Percentiles rank a stretch among this genome's conserved stretches.
Conservation (phyloP, 768 basidiomycete species). For the Boletales sp. region DNA sequence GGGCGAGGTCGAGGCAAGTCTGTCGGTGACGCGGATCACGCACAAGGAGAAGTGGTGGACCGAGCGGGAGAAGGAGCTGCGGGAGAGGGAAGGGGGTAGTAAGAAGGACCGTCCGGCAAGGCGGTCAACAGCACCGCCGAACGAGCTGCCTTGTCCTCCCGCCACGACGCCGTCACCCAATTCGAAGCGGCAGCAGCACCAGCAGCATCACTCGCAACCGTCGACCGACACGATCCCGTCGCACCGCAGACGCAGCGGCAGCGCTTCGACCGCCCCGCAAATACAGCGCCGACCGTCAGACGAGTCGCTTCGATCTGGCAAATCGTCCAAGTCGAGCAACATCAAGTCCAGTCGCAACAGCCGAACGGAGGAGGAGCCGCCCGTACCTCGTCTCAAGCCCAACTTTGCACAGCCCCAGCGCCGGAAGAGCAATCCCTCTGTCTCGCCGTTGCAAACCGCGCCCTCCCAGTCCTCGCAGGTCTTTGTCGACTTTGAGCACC, state of each 20-base stretch:
- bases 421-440: constrained; percentile 51
- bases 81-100: constrained; percentile 11
- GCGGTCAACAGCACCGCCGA: constrained; percentile 15
- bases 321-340: constrained; percentile 30
- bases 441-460: constrained; percentile 17
- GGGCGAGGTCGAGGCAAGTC: constrained; percentile 56
- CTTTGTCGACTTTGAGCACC: constrained; percentile 22
- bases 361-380: constrained; percentile 25
- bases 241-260: constrained; percentile 27
- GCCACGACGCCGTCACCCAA: constrained; percentile 14
- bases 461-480: constrained; percentile 27
- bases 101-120: constrained; percentile 19
- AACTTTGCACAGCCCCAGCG: constrained; percentile 31
- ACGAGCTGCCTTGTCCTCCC: not conserved
- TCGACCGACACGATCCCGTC: constrained; percentile 22
- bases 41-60: constrained; percentile 35
- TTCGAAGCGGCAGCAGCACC: constrained; percentile 22
- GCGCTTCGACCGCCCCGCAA: constrained; percentile 17
- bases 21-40: constrained; percentile 38
- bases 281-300: constrained; percentile 31
- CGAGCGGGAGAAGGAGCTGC: constrained; percentile 25
- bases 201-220: constrained; percentile 23
- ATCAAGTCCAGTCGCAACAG: constrained; percentile 30
- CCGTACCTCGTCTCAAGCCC: constrained; percentile 30
- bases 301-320: constrained; percentile 41